Percentiles rank a stretch among this genome's conserved stretches.
These are phyloP conservation scores for Entamoeba invadens DNA, from an alignment of 208 protist species.

Conservation along the genomic window DNA sequence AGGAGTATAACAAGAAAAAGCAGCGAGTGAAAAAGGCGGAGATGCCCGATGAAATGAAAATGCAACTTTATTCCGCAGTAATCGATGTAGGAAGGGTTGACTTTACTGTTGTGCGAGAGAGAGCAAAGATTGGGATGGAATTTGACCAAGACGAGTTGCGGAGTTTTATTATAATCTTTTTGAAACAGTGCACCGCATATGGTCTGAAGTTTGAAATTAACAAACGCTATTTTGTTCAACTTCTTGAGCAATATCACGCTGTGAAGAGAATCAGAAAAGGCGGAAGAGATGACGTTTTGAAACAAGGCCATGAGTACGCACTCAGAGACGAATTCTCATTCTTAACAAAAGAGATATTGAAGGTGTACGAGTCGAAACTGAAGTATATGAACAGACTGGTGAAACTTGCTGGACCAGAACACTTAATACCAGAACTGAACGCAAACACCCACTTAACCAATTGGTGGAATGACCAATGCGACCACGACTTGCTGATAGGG, in stretches of 20 bases:
- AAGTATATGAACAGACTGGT: neutral
- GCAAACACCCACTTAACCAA: neutral
- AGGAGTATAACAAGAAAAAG: neutral
- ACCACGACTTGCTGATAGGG: neutral
- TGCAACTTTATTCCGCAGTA: neutral
- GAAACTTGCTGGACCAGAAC: neutral
- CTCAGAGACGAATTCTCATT: neutral
- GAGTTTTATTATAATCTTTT: neutral
- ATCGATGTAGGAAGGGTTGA: neutral
- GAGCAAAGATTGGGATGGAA: neutral
- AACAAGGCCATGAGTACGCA: neutral
- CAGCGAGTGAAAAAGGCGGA: neutral
- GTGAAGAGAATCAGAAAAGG: neutral
- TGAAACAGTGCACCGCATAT: neutral
- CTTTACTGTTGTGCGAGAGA: neutral
- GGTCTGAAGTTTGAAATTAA: neutral
- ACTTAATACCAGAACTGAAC: neutral
- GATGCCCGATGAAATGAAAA: neutral
- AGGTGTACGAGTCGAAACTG: neutral
- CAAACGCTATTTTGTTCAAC: neutral
- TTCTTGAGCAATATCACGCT: neutral
- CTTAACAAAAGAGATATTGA: neutral
- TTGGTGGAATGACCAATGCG: neutral
- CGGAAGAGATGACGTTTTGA: neutral
- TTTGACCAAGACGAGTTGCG: neutral